Evolutionary conservation across 208 protist species (phyloP).

Genomic region (Trypanosoma cruzi): DNA sequence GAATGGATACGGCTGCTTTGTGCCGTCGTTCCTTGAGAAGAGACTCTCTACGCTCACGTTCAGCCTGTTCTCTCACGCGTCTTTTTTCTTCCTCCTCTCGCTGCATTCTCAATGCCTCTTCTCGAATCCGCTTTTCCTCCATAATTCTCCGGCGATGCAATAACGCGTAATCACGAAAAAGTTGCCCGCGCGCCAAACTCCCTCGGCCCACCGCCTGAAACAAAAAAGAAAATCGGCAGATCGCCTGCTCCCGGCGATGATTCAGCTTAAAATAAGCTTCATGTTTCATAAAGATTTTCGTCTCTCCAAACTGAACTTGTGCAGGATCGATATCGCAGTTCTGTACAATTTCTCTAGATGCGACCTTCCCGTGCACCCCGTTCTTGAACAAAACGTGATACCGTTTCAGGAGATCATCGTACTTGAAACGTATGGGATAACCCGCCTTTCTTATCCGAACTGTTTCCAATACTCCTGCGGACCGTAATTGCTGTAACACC

Average conservation of each 20-base stretch:
- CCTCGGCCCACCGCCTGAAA: conserved; percentile 25
- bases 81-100: conserved; percentile 24
- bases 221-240: background rate
- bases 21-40: conserved; percentile 8
- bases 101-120: conserved; percentile 14
- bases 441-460: conserved; percentile 47
- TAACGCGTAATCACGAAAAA: conserved; percentile 25
- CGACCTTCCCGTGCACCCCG: conserved; percentile 3
- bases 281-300: conserved; percentile 48
- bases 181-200: conserved; percentile 5
- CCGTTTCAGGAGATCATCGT: conserved; percentile 28
- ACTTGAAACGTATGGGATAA: conserved; percentile 37
- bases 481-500: conserved; percentile 46
- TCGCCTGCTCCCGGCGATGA: conserved; percentile 22
- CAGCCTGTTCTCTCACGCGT: conserved; percentile 1
- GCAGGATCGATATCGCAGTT: conserved; percentile 6
- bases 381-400: conserved; percentile 32
- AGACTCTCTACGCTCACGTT: conserved; percentile 10
- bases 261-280: conserved; percentile 35
- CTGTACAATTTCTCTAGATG: conserved; percentile 20
- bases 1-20: conserved; percentile 24
- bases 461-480: conserved; percentile 52
- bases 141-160: conserved; percentile 27
- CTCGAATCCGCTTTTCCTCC: conserved; percentile 21
- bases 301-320: conserved; percentile 37